These are phyloP conservation scores for Galerina sulciceps DNA, from an alignment of 768 basidiomycete species.

Conservation along the genomic window DNA sequence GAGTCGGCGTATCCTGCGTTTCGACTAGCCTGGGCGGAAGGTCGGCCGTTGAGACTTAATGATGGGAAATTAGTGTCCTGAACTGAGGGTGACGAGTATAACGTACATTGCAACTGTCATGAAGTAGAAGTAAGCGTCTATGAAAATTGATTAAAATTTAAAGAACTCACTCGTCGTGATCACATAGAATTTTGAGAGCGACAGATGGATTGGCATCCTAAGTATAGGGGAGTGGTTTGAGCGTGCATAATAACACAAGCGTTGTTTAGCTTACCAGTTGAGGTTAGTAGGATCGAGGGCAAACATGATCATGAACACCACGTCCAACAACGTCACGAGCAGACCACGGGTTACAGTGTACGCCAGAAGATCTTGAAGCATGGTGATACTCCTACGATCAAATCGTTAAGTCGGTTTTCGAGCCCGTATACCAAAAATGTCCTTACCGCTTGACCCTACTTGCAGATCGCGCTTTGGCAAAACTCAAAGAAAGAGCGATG, in stretches of 20 bases:
- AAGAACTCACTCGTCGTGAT: constrained; percentile 3
- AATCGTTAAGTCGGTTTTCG: neutral
- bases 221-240: neutral
- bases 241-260: neutral
- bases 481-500: neutral
- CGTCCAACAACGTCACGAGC: neutral
- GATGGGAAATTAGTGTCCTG: no score
- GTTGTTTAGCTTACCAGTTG: neutral
- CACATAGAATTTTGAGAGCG: constrained; percentile 3
- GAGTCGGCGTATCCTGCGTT: neutral
- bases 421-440: neutral
- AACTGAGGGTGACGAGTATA: neutral
- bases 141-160: neutral
- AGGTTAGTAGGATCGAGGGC: neutral
- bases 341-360: constrained; percentile 1
- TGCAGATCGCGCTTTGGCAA: neutral
- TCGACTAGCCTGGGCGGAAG: neutral
- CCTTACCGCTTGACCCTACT: neutral
- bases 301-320: neutral
- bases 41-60: neutral
- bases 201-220: constrained; percentile 2
- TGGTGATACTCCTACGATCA: neutral
- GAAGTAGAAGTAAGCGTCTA: neutral
- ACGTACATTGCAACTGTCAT: constrained; percentile 1
- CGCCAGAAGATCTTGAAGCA: neutral